Evolutionary conservation across 495 filamentous ascomycete species (phyloP).

Genomic region (Terfezia boudieri): DNA sequence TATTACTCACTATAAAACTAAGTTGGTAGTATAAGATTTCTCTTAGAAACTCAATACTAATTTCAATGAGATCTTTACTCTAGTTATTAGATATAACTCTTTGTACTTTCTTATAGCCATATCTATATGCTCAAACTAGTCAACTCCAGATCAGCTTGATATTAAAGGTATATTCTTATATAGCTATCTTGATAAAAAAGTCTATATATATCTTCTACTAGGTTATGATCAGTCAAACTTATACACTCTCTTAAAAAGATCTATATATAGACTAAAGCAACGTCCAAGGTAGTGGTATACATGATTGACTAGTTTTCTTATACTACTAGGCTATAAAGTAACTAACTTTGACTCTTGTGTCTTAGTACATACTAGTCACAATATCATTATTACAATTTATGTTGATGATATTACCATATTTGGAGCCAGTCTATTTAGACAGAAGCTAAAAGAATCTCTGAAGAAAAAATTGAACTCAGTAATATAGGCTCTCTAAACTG

Average conservation of each 20-base stretch:
- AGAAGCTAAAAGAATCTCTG: neutral
- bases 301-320: no score
- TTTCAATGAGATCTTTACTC: slow-evolving; percentile 14
- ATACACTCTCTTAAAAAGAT: no score
- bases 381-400: no score
- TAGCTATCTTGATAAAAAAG: no score
- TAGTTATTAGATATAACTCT: slow-evolving; percentile 2
- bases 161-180: slow-evolving; percentile 6
- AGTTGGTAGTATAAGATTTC: slow-evolving; percentile 11
- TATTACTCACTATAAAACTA: slow-evolving; percentile 9
- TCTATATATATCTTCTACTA: slow-evolving; percentile 7
- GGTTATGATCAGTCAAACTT: slow-evolving; percentile 2
- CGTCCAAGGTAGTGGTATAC: no score
- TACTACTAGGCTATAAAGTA: no score
- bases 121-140: neutral
- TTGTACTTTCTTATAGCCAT: slow-evolving; percentile 6
- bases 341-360: no score
- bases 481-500: neutral
- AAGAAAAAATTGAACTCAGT: neutral
- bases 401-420: no score
- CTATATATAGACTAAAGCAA: no score
- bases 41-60: slow-evolving; percentile 11
- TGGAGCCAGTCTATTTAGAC: neutral
- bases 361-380: no score
- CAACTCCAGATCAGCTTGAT: slow-evolving; percentile 5